These are phyloP conservation scores for Balamuthia mandrillaris DNA, from an alignment of 208 protist genomes.

Conservation along the genomic window DNA sequence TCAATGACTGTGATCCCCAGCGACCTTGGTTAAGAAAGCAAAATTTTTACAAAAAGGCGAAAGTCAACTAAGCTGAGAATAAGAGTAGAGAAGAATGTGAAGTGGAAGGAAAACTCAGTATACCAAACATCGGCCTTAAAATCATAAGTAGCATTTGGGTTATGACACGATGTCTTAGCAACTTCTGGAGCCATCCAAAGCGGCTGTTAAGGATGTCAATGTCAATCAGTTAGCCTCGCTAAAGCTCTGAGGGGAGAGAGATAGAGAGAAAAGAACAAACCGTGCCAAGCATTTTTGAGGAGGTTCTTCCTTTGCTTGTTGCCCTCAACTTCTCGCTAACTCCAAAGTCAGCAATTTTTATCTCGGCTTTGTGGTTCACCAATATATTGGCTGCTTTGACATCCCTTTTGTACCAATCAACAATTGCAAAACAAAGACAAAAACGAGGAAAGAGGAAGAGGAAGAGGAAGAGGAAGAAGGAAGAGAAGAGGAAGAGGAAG, in stretches of 20 bases:
- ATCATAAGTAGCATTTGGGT: no score
- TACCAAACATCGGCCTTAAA: no score
- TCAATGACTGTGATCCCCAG: conserved; percentile 39
- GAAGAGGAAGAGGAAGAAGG: neutral
- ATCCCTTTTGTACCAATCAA: neutral
- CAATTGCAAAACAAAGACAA: neutral
- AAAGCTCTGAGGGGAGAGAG: no score
- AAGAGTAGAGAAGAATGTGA: no score
- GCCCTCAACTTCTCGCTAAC: neutral
- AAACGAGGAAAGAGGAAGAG: neutral
- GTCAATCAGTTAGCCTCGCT: no score
- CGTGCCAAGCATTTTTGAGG: neutral
- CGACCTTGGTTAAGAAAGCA: conserved; percentile 20
- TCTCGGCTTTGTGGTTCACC: no score
- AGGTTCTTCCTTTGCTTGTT: neutral
- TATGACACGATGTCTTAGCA: no score
- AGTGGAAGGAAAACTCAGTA: no score
- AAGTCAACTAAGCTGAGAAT: no score
- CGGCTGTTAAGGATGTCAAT: no score
- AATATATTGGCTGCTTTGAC: no score
- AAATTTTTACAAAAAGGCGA: no score
- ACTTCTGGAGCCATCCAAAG: conserved; percentile 35
- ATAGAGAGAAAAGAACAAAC: neutral
- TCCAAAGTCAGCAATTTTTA: neutral
- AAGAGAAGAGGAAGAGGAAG: neutral